A percentile compares a stretch with the other conserved stretches of the same genome.
These are phyloP conservation scores for Cladosporium halotolerans DNA, from an alignment of 2,329 filamentous ascomycete genomes.

Conservation along the genomic window DNA sequence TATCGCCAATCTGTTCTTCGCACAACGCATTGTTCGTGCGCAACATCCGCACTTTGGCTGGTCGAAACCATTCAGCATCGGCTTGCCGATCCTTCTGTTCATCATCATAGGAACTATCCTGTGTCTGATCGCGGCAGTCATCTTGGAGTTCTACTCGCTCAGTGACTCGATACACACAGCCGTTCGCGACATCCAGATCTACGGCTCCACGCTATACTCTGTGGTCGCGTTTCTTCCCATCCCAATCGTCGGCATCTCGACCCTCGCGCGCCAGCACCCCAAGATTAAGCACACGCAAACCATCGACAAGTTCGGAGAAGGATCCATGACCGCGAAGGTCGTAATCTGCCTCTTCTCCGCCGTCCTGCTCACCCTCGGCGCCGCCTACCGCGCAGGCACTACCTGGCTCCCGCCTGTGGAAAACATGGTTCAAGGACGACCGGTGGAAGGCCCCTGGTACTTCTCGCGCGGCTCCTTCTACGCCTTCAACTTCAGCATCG, in stretches of 20 bases:
- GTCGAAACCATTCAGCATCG: conserved; percentile 46
- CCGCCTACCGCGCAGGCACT: conserved; percentile 60
- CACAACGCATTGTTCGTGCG: conserved; percentile 68
- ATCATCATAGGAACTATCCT: conserved; percentile 55
- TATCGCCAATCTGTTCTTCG: conserved; percentile 70
- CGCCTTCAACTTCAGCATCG: conserved; percentile 69
- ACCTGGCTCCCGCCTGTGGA: conserved; percentile 44
- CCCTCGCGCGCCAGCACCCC: conserved; percentile 38
- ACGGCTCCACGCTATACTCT: conserved; percentile 56
- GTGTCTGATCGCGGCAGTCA: conserved; percentile 58
- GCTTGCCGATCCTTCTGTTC: conserved; percentile 54
- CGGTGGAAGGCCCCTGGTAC: conserved; percentile 59
- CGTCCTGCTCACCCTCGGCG: conserved; percentile 59
- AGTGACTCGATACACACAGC: conserved; percentile 37
- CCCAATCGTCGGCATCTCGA: conserved; percentile 45
- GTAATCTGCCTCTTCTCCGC: conserved; percentile 55
- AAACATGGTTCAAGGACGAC: conserved; percentile 24
- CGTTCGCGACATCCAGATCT: conserved; percentile 58
- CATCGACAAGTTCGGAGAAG: conserved; percentile 59
- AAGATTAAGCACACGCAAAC: conserved; percentile 15
- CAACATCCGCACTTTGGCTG: conserved; percentile 67
- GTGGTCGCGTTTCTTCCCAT: conserved; percentile 63
- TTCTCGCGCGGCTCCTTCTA: conserved; percentile 70
- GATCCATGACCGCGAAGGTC: conserved; percentile 62
- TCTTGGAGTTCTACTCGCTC: conserved; percentile 64